Evolutionary conservation across 129 eudicot genomes (phyloP), one percentile per base, ranked within the genome.

Genomic region (Flaveria brownii): DNA sequence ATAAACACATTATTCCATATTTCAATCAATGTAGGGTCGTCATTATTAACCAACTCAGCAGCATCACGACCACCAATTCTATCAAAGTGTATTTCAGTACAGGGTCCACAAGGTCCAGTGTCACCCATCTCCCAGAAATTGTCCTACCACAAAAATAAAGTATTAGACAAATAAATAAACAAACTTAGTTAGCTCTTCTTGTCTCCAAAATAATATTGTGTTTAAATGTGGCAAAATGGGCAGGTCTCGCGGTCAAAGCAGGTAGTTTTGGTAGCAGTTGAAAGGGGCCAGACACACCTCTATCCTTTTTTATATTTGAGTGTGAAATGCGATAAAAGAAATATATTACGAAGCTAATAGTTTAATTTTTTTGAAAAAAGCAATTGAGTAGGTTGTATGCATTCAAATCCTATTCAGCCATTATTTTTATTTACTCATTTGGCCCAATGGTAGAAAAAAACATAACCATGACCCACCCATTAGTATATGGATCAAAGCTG

Each of bases 41-140:
- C 99, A 73, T 91, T 87, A 80, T 94, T 94, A 57, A 94, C 99
- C 85, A 89, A 81, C 12, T 88, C 77, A 4, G 99, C 90, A 74
- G 88, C 99, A 84, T 94, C 97, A 49, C 99, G 96, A 28, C 85
- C 85, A 7, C 99, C 99, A 59, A 91, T 83, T 81, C 99, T 87
- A 85, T 94, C 99, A 22, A 89, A 94, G 77, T 94, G 99, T 49
- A 94, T 86, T 81, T 94, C 99, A 23, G 99, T 91, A 79, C 99
- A 94, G 45, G 99, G 99, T 82, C 99, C 99, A 82, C 99, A 94
- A 23, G 99, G 99, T 47, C 99, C 99, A 75, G 99, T 94, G 80
- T 94, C 99, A 45, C 99, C 99, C 99, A 94, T 94, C 90, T 94
- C 99, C 99, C 99, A 94, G 67, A 94, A 94, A 80, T 94, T 94